Evolutionary conservation across 495 filamentous ascomycete species (phyloP), one percentile per base, ranked within the genome.

Genomic region (Penicillium psychrofluorescens): DNA sequence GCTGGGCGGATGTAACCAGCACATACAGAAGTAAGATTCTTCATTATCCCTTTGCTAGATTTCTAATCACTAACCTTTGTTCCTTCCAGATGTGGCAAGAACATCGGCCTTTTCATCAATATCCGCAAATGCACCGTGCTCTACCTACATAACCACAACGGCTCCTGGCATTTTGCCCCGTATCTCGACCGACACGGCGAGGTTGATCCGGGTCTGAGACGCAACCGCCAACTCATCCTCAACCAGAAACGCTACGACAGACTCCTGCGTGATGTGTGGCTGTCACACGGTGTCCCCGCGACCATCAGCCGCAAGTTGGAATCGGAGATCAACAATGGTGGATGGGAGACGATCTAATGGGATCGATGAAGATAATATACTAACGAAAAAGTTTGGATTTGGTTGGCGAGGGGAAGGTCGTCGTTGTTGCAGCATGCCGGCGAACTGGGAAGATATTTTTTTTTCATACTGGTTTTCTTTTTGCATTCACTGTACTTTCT

Each of bases 131-230:
- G 94, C 67, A 84, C 77, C 36, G 81, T 95, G 29, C 76, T 95
- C 41, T 95, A 91, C 64, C 66, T 94, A 40, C 84, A 95, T 65
- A 77, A 83, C 50, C 64, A 69, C n/a, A 81, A 85, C 40, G 92
- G 90, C 35, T 89, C 84, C 35, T 98, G 85, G 71, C 83, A 81
- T 53, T 76, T 79, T 33, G 91, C 92, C 7, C 92, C 92, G 9
- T 98, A 96, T 63, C 82, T 96, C 38, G 94, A 97, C 68, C 84
- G 83, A 56, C 90, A 95, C 64, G 94, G 92, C 47, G 92, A 98
- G 70, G 84, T 85, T 1, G 92, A 98, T 67, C 77, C 84, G 12
- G 87, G 88, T 13, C 72, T 98, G 11, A 77, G 90, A 49, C 84
- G 84, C 29, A 77, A 75, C 38, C 82, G 91, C 33, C 92, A 95